phyloP scores from a whole-genome alignment of 176 grass and related monocot genomes.

The Themeda triandra region DNA sequence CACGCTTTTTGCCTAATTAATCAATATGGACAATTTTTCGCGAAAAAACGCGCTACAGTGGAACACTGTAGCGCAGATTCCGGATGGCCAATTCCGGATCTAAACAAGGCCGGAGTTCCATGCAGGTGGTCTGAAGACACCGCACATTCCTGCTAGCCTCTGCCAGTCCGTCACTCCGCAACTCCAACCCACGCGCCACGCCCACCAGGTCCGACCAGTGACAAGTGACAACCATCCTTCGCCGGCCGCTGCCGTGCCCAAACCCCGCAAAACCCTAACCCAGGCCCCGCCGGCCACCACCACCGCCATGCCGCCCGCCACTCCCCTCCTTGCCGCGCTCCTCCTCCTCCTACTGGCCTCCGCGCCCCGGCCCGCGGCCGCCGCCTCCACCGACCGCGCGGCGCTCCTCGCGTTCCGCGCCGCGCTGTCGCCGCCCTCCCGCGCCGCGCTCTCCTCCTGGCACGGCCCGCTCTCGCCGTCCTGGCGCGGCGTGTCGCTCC shows the following conservation, averaged over 20 bases:
- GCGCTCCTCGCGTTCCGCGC: slow-evolving; percentile 48
- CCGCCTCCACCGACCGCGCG: slow-evolving; percentile 32
- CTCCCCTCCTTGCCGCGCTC: neutral
- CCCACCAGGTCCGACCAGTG: neutral
- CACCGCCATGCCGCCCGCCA: slow-evolving; percentile 36
- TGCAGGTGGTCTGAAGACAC: too few species aligned
- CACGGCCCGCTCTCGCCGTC: slow-evolving; percentile 40
- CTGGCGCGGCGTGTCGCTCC: slow-evolving; percentile 56
- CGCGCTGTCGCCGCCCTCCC: slow-evolving; percentile 14
- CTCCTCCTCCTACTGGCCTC: slow-evolving; percentile 4
- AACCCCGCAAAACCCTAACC: slow-evolving; percentile 61
- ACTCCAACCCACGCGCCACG: too few species aligned
- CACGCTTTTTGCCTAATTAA: too few species aligned
- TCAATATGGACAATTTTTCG: too few species aligned
- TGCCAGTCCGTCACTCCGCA: too few species aligned
- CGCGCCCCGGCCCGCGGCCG: neutral
- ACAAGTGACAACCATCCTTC: slow-evolving; percentile 37
- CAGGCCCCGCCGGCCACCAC: slow-evolving; percentile 18
- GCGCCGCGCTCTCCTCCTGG: slow-evolving; percentile 42
- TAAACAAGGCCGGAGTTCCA: too few species aligned
- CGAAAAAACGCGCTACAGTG: too few species aligned
- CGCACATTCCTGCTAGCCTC: too few species aligned
- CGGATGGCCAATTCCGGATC: too few species aligned
- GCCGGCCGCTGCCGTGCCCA: slow-evolving; percentile 36
- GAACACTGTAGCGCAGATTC: too few species aligned